Conservation (phyloP, 352 stramenopile species). For the Globisporangium yorkense region DNA sequence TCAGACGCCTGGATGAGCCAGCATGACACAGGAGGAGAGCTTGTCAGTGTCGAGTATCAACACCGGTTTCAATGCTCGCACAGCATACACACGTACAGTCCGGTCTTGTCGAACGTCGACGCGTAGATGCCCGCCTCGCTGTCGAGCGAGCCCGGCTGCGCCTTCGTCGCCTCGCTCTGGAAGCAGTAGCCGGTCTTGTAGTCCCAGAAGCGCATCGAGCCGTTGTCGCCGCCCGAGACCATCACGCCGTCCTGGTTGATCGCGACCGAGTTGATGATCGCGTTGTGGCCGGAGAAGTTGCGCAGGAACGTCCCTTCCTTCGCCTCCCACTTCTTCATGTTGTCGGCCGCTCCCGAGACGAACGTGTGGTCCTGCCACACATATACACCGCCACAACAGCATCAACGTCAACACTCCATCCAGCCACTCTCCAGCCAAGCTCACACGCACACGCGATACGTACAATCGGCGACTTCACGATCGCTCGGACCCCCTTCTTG, state of each 20-base stretch:
- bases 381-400: background rate
- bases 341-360: constrained; percentile 95
- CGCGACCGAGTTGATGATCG: constrained; percentile 97
- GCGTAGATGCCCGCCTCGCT: constrained; percentile 97
- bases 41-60: too few species aligned
- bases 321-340: constrained; percentile 98
- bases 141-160: constrained; percentile 95
- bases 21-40: too few species aligned
- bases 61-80: background rate
- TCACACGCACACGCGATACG: background rate
- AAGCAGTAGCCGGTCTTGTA: constrained; percentile 98
- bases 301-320: constrained; percentile 94
- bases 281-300: constrained; percentile 97
- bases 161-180: constrained; percentile 92
- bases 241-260: constrained; percentile 98
- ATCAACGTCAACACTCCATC: background rate
- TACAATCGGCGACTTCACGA: constrained; percentile 87
- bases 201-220: constrained; percentile 98
- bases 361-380: constrained; percentile 93
- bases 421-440: background rate
- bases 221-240: constrained; percentile 96
- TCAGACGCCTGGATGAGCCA: constrained; percentile 80
- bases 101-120: constrained; percentile 96
- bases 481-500: constrained; percentile 95
- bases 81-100: constrained; percentile 60